phyloP scores from a whole-genome alignment of 495 filamentous ascomycete species.

The Parachaetomium inaequale region DNA sequence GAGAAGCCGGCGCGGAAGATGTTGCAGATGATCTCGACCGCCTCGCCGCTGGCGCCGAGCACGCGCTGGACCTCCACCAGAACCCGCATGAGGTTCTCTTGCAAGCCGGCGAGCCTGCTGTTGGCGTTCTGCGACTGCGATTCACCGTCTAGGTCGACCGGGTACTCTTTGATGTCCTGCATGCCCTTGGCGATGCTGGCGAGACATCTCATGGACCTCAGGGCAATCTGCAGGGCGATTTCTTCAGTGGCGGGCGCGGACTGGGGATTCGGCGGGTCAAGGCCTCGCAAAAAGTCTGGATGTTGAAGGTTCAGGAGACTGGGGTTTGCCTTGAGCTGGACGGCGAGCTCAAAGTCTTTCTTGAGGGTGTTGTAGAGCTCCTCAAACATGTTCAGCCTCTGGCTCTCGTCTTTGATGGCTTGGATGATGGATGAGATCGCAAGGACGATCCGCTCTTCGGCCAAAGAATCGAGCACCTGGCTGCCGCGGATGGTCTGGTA shows the following conservation, averaged over 20 bases:
- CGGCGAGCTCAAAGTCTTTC: conserved; percentile 50
- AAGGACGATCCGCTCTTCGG: conserved; percentile 77
- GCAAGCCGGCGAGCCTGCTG: conserved; percentile 21
- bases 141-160: conserved; percentile 61
- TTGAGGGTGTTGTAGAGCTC: conserved; percentile 64
- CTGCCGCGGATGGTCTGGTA: conserved; percentile 60
- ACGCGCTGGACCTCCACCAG: conserved; percentile 50
- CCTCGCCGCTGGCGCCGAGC: conserved; percentile 60
- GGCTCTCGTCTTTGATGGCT: conserved; percentile 60
- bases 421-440: conserved; percentile 84
- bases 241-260: conserved; percentile 30
- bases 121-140: neutral
- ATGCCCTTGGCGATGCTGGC: conserved; percentile 75
- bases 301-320: conserved; percentile 35
- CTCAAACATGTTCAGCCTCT: conserved; percentile 59
- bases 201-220: conserved; percentile 69
- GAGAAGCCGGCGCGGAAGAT: conserved; percentile 76
- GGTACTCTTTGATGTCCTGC: conserved; percentile 64
- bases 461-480: conserved; percentile 60
- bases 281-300: conserved; percentile 31
- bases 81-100: conserved; percentile 52
- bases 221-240: conserved; percentile 51
- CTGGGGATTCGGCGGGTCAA: conserved; percentile 27
- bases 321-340: conserved; percentile 35
- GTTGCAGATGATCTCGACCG: conserved; percentile 72